Evolutionary conservation across 2,329 filamentous ascomycete species (phyloP), one percentile per base, ranked within the genome.

Genomic region (Xylariales sp.): DNA sequence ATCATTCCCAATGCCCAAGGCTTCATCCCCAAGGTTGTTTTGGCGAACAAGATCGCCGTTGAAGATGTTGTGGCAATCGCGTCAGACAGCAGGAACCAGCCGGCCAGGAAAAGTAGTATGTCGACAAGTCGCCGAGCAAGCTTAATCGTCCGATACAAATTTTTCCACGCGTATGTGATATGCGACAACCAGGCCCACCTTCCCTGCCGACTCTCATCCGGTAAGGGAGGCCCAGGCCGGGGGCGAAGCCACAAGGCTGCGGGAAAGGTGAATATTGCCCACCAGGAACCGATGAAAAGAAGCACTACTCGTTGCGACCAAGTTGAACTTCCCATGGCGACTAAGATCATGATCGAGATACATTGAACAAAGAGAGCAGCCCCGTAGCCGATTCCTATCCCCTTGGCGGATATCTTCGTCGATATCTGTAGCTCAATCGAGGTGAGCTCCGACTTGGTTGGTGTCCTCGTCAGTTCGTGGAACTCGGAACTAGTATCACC

Each of bases 41-140:
- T 97, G 29, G 91, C 93, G 60, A 96, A 98, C 8, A 98, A 73
- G 20, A 97, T 89, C 1, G 93, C 93, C 0, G 93, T 97, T 11
- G 89, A 91, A 24, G 87, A 93, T 1, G 95, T 91, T 0, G 93
- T 97, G 6, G 93, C 93, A 48, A 97, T 89, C 31, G 87, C 89
- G 56, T 98, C 93, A 5, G 87, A 95, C 2, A 98, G 75, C 21
- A 98, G 74, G 59, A 98, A 96, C 93, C 93, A 98, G 5, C 88
- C 89, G 3, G 76, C 80, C 4, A 98, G 75, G 59, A 93, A 93
- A 5, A 91, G 69, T 20, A 86, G 68, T 20, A 91, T 82, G 52
- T 93, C 87, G 38, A 80, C 68, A 5, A 91, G 72, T 9, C 77
- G 75, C 11, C 84, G 73, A 3, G 91, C 90, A 32, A 89, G 77